A percentile compares a stretch with the other conserved stretches of the same genome.
These are phyloP conservation scores for Striga hermonthica DNA, from an alignment of 305 asterid species.

Conservation along the genomic window DNA sequence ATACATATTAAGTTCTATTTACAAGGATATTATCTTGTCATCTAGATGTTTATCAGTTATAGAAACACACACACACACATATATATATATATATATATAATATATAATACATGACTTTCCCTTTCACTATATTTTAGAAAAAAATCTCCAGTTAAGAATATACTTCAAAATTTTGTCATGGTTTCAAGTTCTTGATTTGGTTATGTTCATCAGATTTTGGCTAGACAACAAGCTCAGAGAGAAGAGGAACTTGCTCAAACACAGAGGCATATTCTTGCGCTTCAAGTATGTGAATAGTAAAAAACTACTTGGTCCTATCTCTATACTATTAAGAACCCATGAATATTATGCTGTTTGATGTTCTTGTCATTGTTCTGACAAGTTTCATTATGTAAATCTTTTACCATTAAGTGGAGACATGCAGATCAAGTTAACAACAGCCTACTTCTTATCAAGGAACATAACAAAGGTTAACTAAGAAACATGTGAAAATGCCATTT, in stretches of 20 bases:
- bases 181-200: slow-evolving; percentile 25
- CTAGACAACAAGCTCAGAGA: slow-evolving; percentile 99
- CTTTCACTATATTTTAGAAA: slow-evolving; percentile 1
- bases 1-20: slow-evolving; percentile 8
- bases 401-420: background rate
- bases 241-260: slow-evolving; percentile 98
- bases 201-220: slow-evolving; percentile 70
- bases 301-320: background rate
- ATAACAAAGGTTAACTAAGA: background rate
- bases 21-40: slow-evolving; percentile 13
- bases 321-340: too few relatives aligned
- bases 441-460: background rate
- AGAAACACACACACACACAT: too few relatives aligned
- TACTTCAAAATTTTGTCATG: slow-evolving; percentile 23
- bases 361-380: background rate
- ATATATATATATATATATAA: too few relatives aligned
- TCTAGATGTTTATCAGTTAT: slow-evolving; percentile 21
- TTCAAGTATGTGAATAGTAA: slow-evolving; percentile 59
- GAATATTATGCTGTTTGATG: too few relatives aligned
- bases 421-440: background rate
- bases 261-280: slow-evolving; percentile 94
- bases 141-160: slow-evolving; percentile 13
- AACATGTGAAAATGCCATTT: background rate
- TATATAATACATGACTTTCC: too few relatives aligned
- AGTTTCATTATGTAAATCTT: slow-evolving; percentile 15